These are phyloP conservation scores for Pterulicium gracile DNA, from an alignment of 1,284 basidiomycete species.

Conservation along the genomic window DNA sequence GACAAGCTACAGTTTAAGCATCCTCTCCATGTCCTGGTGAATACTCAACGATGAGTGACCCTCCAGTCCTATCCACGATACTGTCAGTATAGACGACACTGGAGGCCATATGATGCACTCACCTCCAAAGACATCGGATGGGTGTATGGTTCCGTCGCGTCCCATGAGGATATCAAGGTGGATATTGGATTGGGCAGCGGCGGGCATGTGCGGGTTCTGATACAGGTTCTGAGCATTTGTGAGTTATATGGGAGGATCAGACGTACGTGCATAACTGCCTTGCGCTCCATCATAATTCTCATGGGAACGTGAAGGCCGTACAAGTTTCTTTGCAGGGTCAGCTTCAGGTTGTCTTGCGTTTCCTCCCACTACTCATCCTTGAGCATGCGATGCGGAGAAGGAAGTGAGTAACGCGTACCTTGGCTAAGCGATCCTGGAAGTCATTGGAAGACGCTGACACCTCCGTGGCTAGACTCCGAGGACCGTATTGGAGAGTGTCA, in stretches of 20 bases:
- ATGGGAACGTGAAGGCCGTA: constrained; percentile 87
- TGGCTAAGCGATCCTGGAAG: constrained; percentile 56
- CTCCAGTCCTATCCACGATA: constrained; percentile 23
- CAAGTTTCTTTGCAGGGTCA: constrained; percentile 77
- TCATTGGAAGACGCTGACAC: constrained; percentile 42
- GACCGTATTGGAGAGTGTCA: constrained; percentile 69
- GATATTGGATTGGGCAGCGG: constrained; percentile 60
- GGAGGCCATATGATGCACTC: constrained; percentile 17
- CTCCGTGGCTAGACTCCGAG: constrained; percentile 64
- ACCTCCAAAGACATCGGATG: constrained; percentile 68
- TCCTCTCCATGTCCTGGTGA: constrained; percentile 68
- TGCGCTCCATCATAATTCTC: constrained; percentile 88
- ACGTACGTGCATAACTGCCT: constrained; percentile 43
- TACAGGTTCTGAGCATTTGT: constrained; percentile 2
- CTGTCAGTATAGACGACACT: neutral
- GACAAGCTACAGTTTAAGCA: constrained; percentile 41
- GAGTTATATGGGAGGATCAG: constrained; percentile 1
- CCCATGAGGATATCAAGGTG: constrained; percentile 89
- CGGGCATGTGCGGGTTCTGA: constrained; percentile 57
- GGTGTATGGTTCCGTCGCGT: constrained; percentile 72
- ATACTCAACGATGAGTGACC: constrained; percentile 41
- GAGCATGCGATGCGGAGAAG: constrained; percentile 5
- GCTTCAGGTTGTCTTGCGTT: constrained; percentile 81
- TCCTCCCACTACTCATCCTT: constrained; percentile 68
- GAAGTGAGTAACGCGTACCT: constrained; percentile 31